Evolutionary conservation across 495 filamentous ascomycete species (phyloP), one percentile per base, ranked within the genome.

Genomic region (Talaromyces wortmannii): DNA sequence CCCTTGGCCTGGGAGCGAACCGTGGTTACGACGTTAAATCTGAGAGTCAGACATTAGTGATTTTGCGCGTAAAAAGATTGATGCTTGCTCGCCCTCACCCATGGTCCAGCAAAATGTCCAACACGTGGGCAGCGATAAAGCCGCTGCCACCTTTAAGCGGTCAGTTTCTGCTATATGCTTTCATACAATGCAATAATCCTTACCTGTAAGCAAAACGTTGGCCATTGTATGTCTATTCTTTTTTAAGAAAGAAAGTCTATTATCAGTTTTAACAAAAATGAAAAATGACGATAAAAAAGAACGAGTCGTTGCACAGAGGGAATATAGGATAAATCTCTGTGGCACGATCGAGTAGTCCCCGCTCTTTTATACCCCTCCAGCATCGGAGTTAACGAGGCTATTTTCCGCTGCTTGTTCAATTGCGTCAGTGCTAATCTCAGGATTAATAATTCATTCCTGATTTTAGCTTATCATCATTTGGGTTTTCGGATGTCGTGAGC

Each of bases 1-100:
- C 86, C 91, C 66, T 97, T 97, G 17, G 83, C 81, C 51, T 88
- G 77, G 4, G 82, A 85, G 48, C 92, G 81, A 48, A 97, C 92
- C 5, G 89, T 96, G 8, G 90, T 89, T 12, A 94, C 83, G 11
- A 94, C 89, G 44, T 82, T 82, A 67, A 92, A 87, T 16, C 69
- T 77, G 49, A 18, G 36, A 29, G 55, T 58, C 18, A n/a, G 58
- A 33, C 17, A 52, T 53, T 29, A 52, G n/a, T 13, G 10, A 43
- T 43, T n/a, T 50, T 8, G 45, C 30, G 4, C 4, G 55, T 32
- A 23, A 45, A n/a, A 32, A 7, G n/a, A 45, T 7, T 16, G 18
- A 23, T 5, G 0, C 59, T 55, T 45, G 17, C 48, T 56, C 32
- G 32, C 31, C 48, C 68, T 42, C 59, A 80, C 78, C 76, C 79